These are phyloP conservation scores for Sporisorium scitamineum DNA, from an alignment of 1,284 basidiomycete species.

Conservation along the genomic window DNA sequence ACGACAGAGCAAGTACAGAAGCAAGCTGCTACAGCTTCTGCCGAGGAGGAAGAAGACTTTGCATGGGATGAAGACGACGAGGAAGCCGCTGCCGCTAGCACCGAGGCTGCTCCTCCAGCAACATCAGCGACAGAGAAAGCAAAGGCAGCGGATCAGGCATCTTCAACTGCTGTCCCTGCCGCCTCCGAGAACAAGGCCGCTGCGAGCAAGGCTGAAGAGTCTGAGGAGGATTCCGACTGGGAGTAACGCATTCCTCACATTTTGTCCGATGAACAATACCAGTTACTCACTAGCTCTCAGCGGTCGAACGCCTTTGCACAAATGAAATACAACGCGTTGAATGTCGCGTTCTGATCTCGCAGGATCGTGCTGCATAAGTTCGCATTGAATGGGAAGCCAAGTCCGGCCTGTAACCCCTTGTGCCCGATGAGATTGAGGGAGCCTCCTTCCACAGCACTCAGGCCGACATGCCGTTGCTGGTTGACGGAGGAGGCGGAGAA, in stretches of 20 bases:
- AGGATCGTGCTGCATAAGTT: neutral
- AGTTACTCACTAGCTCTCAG: neutral
- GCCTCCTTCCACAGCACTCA: too few species aligned
- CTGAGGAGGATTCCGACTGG: slow-evolving; percentile 59
- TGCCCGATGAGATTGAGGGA: too few species aligned
- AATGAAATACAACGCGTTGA: neutral
- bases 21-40: neutral
- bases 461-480: neutral
- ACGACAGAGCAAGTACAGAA: neutral
- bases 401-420: neutral
- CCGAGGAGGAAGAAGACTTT: slow-evolving; percentile 54
- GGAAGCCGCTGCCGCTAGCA: slow-evolving; percentile 29
- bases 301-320: neutral
- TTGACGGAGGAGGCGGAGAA: slow-evolving; percentile 26
- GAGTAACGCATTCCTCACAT: slow-evolving; percentile 24
- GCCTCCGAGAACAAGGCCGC: slow-evolving; percentile 4
- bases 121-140: neutral
- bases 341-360: neutral
- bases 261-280: neutral
- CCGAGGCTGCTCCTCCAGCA: slow-evolving; percentile 8
- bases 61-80: slow-evolving; percentile 60
- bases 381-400: neutral
- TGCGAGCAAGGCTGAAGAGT: slow-evolving; percentile 19
- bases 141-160: neutral
- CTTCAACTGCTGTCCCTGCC: neutral